phyloP scores from a whole-genome alignment of 495 filamentous ascomycete species.

The Neurospora sp. region DNA sequence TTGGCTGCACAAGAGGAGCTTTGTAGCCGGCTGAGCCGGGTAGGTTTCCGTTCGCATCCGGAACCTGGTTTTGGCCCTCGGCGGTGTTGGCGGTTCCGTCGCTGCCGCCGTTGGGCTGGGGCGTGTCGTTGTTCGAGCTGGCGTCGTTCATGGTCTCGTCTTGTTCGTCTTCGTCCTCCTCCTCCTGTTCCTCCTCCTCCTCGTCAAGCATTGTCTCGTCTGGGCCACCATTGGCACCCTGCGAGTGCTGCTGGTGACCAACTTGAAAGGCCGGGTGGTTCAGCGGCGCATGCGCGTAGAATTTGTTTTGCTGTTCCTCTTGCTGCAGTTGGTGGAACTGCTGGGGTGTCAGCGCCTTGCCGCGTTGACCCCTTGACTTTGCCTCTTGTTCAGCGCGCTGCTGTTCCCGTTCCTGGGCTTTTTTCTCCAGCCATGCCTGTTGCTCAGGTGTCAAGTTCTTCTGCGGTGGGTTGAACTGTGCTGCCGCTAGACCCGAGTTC shows the following conservation, averaged over 20 bases:
- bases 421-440: not conserved
- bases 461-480: not conserved
- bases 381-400: not conserved
- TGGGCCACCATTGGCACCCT: not conserved
- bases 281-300: not conserved
- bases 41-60: not conserved
- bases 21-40: not conserved
- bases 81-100: not conserved
- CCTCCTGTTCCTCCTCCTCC: not conserved
- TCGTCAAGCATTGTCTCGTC: not conserved
- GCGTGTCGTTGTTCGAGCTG: not conserved
- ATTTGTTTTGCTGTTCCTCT: not conserved
- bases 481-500: not conserved
- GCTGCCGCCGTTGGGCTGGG: not conserved
- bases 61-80: not conserved
- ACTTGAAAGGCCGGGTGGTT: not conserved
- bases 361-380: not conserved
- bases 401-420: not conserved
- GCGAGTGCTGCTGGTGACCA: not conserved
- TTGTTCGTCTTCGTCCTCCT: not conserved
- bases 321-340: not conserved
- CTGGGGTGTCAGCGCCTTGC: not conserved
- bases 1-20: constrained; percentile 7
- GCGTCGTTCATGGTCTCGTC: not conserved
- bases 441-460: not conserved